A percentile compares a stretch with the other conserved stretches of the same genome.
Conservation (phyloP, 441 rosid species). For the Pelargonium fulgidum region DNA sequence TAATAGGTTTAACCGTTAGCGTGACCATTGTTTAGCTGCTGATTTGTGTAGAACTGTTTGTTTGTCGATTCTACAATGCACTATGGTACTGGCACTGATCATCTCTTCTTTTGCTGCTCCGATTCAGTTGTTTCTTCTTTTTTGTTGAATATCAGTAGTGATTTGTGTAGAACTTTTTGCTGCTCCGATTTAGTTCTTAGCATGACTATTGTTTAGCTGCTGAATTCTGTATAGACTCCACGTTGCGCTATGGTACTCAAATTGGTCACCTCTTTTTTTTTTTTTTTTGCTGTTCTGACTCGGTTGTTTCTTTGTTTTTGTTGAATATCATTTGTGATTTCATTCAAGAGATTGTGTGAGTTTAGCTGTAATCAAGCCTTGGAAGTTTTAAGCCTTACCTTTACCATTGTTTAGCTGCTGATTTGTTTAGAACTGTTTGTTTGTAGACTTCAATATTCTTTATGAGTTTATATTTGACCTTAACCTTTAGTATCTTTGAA, state of each 20-base stretch:
- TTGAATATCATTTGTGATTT: background rate
- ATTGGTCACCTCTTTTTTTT: too few species aligned
- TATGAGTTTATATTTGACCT: background rate
- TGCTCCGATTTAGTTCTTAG: too few species aligned
- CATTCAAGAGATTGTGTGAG: background rate
- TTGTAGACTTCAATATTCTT: background rate
- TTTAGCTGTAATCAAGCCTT: background rate
- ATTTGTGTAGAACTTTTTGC: background rate
- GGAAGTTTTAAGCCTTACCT: background rate
- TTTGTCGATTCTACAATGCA: background rate
- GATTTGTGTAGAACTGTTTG: constrained; percentile 3
- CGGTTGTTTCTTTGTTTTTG: background rate
- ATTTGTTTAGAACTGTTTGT: constrained; percentile 1
- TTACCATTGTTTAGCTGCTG: background rate
- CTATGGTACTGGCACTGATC: background rate
- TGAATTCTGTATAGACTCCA: too few species aligned
- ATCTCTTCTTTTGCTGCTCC: too few species aligned
- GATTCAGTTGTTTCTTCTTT: background rate
- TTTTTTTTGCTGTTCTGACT: too few species aligned
- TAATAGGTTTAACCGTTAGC: background rate
- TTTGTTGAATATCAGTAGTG: background rate
- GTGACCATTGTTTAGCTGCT: background rate
- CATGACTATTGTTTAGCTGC: too few species aligned
- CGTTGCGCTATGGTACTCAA: too few species aligned
- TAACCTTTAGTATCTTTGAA: background rate